These are phyloP conservation scores for Solanum etuberosum DNA, from an alignment of 257 asterid species.

Conservation along the genomic window DNA sequence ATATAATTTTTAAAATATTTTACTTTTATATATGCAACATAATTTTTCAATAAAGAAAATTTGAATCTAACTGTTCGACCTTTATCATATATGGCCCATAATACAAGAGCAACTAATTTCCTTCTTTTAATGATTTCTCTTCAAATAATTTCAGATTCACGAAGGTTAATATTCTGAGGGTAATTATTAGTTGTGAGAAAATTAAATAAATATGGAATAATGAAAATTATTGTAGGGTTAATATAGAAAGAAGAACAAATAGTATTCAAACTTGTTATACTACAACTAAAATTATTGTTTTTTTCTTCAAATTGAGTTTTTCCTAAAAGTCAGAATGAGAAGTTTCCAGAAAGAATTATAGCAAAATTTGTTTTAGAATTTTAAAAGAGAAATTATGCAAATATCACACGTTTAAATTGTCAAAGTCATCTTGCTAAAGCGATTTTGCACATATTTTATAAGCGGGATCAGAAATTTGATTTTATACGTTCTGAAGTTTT, in stretches of 20 bases:
- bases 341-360: not conserved
- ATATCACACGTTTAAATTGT: not conserved
- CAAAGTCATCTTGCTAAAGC: not conserved
- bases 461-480: fast-evolving
- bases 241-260: not conserved
- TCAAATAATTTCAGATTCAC: not conserved
- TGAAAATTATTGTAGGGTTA: not conserved
- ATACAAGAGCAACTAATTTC: not conserved
- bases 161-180: not conserved
- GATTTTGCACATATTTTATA: not conserved
- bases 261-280: not conserved
- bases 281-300: not conserved
- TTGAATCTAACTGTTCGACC: not conserved
- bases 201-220: not conserved
- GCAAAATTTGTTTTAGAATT: not conserved
- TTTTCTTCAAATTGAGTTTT: not conserved
- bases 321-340: not conserved
- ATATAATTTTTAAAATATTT: not conserved
- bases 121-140: not conserved
- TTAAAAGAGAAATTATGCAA: not conserved
- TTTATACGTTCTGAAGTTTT: not conserved
- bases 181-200: not conserved
- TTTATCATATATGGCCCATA: not conserved
- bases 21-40: not conserved
- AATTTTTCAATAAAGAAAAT: too few species aligned